Base-by-base conservation (phyloP, 176 grass and related monocot species). In the Thalia dealbata region DNA sequence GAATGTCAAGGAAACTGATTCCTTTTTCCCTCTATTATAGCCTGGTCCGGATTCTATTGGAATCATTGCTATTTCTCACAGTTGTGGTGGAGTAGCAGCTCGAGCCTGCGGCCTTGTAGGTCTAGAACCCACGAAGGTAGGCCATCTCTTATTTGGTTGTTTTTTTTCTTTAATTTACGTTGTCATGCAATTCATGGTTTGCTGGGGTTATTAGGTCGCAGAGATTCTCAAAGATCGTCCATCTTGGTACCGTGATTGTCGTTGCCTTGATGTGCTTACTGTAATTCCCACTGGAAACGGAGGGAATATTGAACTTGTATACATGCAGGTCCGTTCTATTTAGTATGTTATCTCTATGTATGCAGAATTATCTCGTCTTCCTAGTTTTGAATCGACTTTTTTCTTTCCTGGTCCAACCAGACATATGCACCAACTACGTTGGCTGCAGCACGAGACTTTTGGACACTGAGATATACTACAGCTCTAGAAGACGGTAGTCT, bases 1-100 rank as follows among this genome's bases (percentile, higher is more conserved):
- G 27, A 27, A 55, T 32, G 22, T 75, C 24, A 45, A 26, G 25
- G 6, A 19, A 72, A 52, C 2, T 72, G 14, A 55, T 63, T 76
- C 78, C 0, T 41, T 6, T 14, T 82, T 74, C 24, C 1, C 32
- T 59, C 50, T 19, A n/a, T 43, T 61, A 3, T 80, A 97, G 95
- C 95, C 95, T 99, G 95, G 95, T 99, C 95, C 95, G 90, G 95
- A 99, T 99, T 99, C 95, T 85, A 92, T 93, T 84, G 95, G 95
- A 95, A 99, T 99, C 95, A 91, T 99, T 51, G 90, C 95, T 90
- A 88, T 99, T 91, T 99, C 95, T 61, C 95, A 99, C 95, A 99
- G 88, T 81, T 93, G 90, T 69, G 80, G 84, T 95, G 95, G 95
- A 63, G 83, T 99, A 77, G 95, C 95, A 84, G 95, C 95, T 65